Conservation (phyloP, 2,329 filamentous ascomycete genomes). For the Fusarium neocosmosporiellum region DNA sequence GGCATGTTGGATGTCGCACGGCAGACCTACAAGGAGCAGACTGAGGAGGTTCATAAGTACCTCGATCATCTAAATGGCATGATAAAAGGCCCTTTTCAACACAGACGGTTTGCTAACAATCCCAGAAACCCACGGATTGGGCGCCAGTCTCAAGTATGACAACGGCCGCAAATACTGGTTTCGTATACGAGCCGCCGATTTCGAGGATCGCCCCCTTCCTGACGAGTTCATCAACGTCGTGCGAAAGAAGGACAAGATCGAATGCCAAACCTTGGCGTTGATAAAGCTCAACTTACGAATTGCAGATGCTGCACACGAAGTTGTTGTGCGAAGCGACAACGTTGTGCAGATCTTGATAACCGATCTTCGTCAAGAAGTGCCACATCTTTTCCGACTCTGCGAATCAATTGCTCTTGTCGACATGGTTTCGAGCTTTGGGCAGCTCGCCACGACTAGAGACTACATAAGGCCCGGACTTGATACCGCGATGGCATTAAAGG, state of each 20-base stretch:
- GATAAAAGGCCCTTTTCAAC: constrained; percentile 13
- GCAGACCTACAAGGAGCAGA: constrained; percentile 90
- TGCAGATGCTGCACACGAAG: constrained; percentile 83
- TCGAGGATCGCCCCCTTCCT: constrained; percentile 71
- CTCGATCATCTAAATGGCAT: constrained; percentile 74
- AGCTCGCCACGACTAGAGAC: constrained; percentile 72
- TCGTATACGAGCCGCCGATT: constrained; percentile 69
- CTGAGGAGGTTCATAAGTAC: constrained; percentile 79
- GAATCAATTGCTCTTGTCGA: constrained; percentile 90
- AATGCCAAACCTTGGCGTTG: constrained; percentile 88
- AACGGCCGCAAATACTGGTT: constrained; percentile 83
- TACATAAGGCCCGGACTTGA: constrained; percentile 76
- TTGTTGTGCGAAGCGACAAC: constrained; percentile 83
- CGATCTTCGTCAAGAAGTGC: constrained; percentile 77
- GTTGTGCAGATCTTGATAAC: constrained; percentile 78
- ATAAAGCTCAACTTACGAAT: constrained; percentile 85
- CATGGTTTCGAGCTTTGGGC: constrained; percentile 82
- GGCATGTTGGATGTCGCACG: constrained; percentile 89
- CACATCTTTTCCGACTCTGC: constrained; percentile 82
- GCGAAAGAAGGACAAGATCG: constrained; percentile 77
- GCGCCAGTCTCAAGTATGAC: constrained; percentile 79
- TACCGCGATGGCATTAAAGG: constrained; percentile 76
- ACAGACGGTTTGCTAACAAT: neutral
- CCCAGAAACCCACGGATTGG: constrained; percentile 67
- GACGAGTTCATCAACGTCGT: constrained; percentile 81